Conservation (phyloP, 306 rosid species). For the Dryas alaskensis region DNA sequence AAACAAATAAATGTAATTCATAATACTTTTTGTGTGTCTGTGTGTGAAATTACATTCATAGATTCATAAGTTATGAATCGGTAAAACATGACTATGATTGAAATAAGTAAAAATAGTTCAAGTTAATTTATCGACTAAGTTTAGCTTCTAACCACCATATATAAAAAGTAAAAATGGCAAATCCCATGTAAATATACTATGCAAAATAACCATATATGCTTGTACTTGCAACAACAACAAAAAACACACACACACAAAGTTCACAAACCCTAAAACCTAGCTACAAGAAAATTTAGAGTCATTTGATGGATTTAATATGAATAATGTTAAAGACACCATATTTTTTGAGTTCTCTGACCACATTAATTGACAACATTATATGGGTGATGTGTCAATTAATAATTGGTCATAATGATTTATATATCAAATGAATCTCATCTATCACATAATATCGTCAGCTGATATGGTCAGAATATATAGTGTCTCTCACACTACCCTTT, state of each 20-base stretch:
- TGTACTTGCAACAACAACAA: not conserved
- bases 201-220: not conserved
- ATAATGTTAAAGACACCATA: not conserved
- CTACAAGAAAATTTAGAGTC: too few relatives aligned
- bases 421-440: not conserved
- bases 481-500: too few relatives aligned
- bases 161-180: not conserved
- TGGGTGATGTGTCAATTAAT: not conserved
- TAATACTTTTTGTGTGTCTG: too few relatives aligned
- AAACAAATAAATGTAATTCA: too few relatives aligned
- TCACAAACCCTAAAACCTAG: not conserved
- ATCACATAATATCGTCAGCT: not conserved
- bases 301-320: not conserved
- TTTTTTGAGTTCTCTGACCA: too few relatives aligned
- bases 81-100: too few relatives aligned
- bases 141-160: not conserved
- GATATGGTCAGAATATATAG: too few relatives aligned
- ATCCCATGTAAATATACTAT: not conserved
- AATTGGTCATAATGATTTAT: not conserved
- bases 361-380: too few relatives aligned
- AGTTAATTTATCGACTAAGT: not conserved
- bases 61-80: too few relatives aligned
- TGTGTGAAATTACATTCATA: too few relatives aligned
- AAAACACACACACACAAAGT: too few relatives aligned
- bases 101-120: too few relatives aligned